Evolutionary conservation across 768 basidiomycete species (phyloP).

Genomic region (Pleurotus giganteus): DNA sequence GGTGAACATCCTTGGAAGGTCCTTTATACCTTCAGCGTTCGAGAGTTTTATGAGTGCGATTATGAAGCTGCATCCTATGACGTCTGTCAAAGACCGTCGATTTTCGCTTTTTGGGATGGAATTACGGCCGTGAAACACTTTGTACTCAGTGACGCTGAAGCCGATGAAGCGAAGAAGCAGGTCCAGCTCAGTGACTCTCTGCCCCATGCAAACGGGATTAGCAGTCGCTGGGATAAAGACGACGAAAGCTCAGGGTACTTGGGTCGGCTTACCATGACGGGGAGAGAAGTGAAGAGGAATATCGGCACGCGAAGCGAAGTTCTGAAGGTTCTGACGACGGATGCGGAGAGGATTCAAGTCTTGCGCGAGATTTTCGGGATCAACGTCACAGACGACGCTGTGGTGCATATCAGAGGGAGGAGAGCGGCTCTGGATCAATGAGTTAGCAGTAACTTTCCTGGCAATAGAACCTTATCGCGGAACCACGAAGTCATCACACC

Average conservation of each 20-base stretch:
- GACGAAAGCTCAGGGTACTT: conserved; percentile 10
- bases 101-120: conserved; percentile 23
- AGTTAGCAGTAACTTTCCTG: neutral
- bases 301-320: conserved; percentile 21
- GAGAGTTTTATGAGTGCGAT: conserved; percentile 25
- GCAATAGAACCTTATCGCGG: no score
- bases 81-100: conserved; percentile 17
- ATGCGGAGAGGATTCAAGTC: conserved; percentile 26
- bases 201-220: conserved; percentile 1
- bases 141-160: conserved; percentile 21
- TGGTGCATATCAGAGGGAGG: conserved; percentile 22
- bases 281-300: conserved; percentile 24
- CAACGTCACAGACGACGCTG: conserved; percentile 20
- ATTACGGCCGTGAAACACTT: conserved; percentile 22
- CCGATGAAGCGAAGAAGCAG: conserved; percentile 4
- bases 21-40: conserved; percentile 26
- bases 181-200: neutral
- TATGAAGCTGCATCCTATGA: conserved; percentile 21
- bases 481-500: no score
- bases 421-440: conserved; percentile 15
- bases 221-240: conserved; percentile 5
- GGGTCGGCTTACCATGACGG: conserved; percentile 20
- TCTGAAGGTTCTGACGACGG: conserved; percentile 21
- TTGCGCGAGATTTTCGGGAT: conserved; percentile 26
- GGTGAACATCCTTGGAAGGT: conserved; percentile 19